Percentiles rank a stretch among this genome's conserved stretches.
Evolutionary conservation across 495 filamentous ascomycete genomes (phyloP).

Genomic region (Penicillium bovifimosum): DNA sequence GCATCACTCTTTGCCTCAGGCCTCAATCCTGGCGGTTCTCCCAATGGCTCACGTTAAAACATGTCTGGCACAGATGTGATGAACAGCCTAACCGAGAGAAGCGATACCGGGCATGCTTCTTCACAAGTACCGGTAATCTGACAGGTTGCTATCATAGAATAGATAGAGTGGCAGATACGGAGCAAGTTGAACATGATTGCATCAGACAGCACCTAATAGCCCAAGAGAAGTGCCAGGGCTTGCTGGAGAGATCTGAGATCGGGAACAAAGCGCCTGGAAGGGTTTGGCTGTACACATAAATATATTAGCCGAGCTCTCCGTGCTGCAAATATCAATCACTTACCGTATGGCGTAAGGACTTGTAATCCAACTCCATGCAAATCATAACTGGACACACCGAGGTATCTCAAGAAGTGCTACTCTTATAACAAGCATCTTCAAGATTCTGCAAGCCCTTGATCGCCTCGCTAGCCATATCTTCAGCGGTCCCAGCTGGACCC

Average conservation of each 20-base stretch:
- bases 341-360: background rate
- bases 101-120: too few species aligned
- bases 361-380: background rate
- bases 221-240: background rate
- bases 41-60: too few species aligned
- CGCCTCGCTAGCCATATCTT: slow-evolving; percentile 57
- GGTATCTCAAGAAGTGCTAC: slow-evolving; percentile 7
- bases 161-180: too few species aligned
- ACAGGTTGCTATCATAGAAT: too few species aligned
- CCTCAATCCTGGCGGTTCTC: too few species aligned
- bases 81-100: too few species aligned
- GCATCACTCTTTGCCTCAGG: too few species aligned
- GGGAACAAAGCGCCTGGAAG: background rate
- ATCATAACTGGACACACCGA: background rate
- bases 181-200: too few species aligned
- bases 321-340: background rate
- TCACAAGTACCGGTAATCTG: too few species aligned
- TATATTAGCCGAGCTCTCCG: background rate
- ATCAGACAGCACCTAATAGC: background rate
- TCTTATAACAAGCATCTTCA: slow-evolving; percentile 54
- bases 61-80: too few species aligned
- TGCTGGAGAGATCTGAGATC: background rate
- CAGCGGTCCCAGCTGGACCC: slow-evolving; percentile 49
- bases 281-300: background rate
- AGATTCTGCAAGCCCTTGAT: slow-evolving; percentile 50